Conservation (phyloP, 495 filamentous ascomycete genomes). For the Hypoxylon lienhwacheense region DNA sequence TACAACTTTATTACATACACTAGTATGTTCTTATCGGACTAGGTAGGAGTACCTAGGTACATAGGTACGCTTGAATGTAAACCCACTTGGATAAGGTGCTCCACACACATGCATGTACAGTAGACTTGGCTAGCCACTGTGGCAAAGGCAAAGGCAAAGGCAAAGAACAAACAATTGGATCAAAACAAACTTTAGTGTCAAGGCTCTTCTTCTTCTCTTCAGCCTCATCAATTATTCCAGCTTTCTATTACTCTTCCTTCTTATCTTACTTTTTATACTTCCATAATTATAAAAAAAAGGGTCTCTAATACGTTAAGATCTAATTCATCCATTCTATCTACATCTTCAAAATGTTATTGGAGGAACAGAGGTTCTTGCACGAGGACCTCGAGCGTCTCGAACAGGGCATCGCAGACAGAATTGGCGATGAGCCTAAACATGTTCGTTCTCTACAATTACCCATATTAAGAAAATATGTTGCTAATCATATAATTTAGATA, state of each 20-base stretch:
- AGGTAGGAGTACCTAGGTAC: too few species aligned
- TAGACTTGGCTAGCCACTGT: too few species aligned
- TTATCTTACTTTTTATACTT: slow-evolving; percentile 1
- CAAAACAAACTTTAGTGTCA: slow-evolving; percentile 6
- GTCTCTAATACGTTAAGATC: too few species aligned
- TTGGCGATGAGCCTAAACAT: slow-evolving; percentile 83
- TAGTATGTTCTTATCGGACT: too few species aligned
- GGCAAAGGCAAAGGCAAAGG: too few species aligned
- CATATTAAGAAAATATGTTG: slow-evolving; percentile 7
- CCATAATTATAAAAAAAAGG: not conserved
- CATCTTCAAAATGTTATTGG: slow-evolving; percentile 67
- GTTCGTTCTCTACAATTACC: slow-evolving; percentile 54
- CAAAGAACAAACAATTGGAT: slow-evolving; percentile 14
- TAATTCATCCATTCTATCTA: not conserved
- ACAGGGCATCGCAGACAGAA: slow-evolving; percentile 87
- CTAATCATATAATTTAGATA: slow-evolving; percentile 60
- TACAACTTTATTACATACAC: not conserved
- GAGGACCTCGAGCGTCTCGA: slow-evolving; percentile 96
- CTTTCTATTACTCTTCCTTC: not conserved
- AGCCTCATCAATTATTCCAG: slow-evolving; percentile 16
- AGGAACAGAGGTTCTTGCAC: slow-evolving; percentile 89
- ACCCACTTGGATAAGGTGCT: too few species aligned
- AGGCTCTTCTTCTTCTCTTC: slow-evolving; percentile 15
- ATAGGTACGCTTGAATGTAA: too few species aligned
- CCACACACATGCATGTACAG: too few species aligned